Evolutionary conservation across 2,329 filamentous ascomycete species (phyloP).

Genomic region (Amauroascus verrucosus): DNA sequence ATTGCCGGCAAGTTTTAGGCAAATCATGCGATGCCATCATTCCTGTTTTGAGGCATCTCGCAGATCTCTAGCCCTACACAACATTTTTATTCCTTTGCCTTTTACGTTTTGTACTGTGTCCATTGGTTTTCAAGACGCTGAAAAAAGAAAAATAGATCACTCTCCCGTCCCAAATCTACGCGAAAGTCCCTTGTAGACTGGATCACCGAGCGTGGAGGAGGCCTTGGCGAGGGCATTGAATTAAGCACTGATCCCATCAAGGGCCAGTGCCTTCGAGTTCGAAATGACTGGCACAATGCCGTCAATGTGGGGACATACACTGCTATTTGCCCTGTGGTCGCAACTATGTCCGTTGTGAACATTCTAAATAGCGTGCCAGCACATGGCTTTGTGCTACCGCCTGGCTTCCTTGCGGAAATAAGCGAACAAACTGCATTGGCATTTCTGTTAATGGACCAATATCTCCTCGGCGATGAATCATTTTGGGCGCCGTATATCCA

Average conservation of each 20-base stretch:
- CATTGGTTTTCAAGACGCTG: no score
- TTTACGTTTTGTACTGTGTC: no score
- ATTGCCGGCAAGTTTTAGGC: no score
- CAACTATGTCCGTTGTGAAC: constrained; percentile 17
- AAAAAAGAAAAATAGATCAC: neutral
- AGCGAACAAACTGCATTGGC: constrained; percentile 53
- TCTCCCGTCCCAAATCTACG: neutral
- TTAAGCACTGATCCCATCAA: constrained; percentile 10
- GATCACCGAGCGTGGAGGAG: constrained; percentile 11
- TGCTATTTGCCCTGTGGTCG: constrained; percentile 16
- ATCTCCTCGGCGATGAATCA: constrained; percentile 47
- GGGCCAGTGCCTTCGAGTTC: constrained; percentile 12
- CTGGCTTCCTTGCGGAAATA: constrained; percentile 40
- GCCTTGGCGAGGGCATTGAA: constrained; percentile 17
- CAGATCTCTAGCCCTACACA: no score
- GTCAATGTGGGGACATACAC: constrained; percentile 1
- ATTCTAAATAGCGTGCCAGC: constrained; percentile 8
- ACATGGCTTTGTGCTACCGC: constrained; percentile 38
- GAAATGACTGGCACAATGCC: neutral
- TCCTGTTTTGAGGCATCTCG: no score
- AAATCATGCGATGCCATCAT: no score
- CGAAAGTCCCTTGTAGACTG: constrained; percentile 8
- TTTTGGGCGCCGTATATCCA: constrained; percentile 60
- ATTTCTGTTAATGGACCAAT: constrained; percentile 61
- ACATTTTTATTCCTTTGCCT: no score